Percentiles rank a stretch among this genome's conserved stretches.
Conservation (phyloP, 1,139 yeast species). For the Meyerozyma smithsonii region DNA sequence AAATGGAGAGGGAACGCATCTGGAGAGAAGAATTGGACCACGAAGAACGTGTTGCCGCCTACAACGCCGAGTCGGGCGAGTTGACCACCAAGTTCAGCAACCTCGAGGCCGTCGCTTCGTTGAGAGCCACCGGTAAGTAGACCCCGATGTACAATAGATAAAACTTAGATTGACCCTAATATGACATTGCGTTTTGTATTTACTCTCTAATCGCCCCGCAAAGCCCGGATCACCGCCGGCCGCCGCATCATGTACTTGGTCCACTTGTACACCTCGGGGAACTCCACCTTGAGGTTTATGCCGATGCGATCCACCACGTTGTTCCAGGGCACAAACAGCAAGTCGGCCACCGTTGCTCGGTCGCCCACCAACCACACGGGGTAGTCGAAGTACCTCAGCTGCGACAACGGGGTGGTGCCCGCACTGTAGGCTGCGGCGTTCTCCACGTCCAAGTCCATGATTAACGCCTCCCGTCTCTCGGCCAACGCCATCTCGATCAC, state of each 20-base stretch:
- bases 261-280: constrained; percentile 96
- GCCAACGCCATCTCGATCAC: constrained; percentile 95
- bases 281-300: constrained; percentile 77
- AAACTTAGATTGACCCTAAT: no score
- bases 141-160: neutral
- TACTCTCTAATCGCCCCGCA: constrained; percentile 50
- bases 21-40: constrained; percentile 18
- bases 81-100: constrained; percentile 6
- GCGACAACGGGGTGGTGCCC: constrained; percentile 84
- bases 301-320: constrained; percentile 93
- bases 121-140: constrained; percentile 17
- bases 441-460: constrained; percentile 86
- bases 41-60: neutral
- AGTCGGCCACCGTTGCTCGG: constrained; percentile 83
- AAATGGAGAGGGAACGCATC: constrained; percentile 43
- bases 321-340: constrained; percentile 95
- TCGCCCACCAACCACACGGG: constrained; percentile 97
- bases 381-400: constrained; percentile 81
- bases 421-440: constrained; percentile 85
- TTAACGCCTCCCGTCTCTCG: constrained; percentile 83
- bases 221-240: constrained; percentile 76
- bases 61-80: neutral
- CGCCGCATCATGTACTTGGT: constrained; percentile 88
- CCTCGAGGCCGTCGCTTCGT: constrained; percentile 19
- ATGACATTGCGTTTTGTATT: neutral